Base-by-base conservation (phyloP, 306 rosid genomes). In the Rosa lucieae region DNA sequence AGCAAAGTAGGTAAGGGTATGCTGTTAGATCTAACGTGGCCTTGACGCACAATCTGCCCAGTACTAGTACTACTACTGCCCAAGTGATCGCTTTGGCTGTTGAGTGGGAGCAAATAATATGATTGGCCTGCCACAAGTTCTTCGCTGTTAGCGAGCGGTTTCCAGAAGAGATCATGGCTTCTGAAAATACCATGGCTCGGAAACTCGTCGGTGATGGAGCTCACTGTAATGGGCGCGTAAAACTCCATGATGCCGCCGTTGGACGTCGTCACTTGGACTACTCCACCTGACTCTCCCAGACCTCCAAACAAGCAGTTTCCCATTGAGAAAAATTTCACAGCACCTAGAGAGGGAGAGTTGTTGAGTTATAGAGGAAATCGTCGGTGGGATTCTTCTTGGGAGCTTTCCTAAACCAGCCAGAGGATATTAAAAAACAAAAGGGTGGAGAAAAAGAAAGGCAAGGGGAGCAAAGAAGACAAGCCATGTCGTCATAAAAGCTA, bases 241-340 rank as follows among this genome's bases (percentile, higher is more conserved):
- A 93, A 90, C 78, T 93, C 98, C 98, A 93, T 91, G 72, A 91
- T 87, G 70, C 97, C 98, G 17, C 98, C 98, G 43, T 90, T 89
- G 53, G 98, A 81, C 23, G 90, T 91, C 40, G 80, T 81, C 40
- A 93, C 97, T 82, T 88, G 88, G 82, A 89, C 85, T 17, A 83
- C 73, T 11, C 68, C 81, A 2, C 76, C 79, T 10, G 82, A 75
- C 49, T 91, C 92, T 72, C 86, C 78, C 68, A 79, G 63, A 43
- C 88, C 82, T 48, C 97, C 93, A 8, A 88, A 82, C 74, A 91
- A 69, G 84, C 97, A 91, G 78, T 91, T 91, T 32, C 97, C 97
- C 97, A 91, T 91, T 13, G 74, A 70, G 21, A 62, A 8, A 23
- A 65, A 13, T 26, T 62, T 32, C 18, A 62, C 18, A 26, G 8